These are phyloP conservation scores for Fusarium graminum DNA, from an alignment of 2,329 filamentous ascomycete species.

Conservation along the genomic window DNA sequence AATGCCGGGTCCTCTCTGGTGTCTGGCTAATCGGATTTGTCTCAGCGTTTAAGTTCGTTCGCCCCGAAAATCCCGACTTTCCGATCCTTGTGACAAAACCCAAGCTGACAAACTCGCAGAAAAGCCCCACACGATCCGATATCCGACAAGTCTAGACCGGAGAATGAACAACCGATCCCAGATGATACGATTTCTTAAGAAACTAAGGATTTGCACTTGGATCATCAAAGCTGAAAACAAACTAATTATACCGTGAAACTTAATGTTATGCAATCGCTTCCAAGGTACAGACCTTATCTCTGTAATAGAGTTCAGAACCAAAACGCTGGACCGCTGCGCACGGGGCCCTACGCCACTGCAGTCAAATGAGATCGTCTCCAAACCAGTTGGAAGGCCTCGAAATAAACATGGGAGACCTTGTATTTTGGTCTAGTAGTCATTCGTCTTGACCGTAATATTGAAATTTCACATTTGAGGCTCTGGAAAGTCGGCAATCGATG, in stretches of 20 bases:
- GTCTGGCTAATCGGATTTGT: too few species aligned
- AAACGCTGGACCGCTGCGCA: slow-evolving; percentile 1
- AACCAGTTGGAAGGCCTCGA: not conserved
- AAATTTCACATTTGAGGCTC: not conserved
- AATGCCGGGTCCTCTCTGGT: too few species aligned
- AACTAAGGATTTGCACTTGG: not conserved
- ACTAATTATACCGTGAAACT: not conserved
- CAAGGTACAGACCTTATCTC: slow-evolving; percentile 4
- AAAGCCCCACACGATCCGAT: not conserved
- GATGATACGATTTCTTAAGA: not conserved
- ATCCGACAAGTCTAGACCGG: not conserved
- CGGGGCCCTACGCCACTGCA: not conserved
- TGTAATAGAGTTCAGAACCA: slow-evolving; percentile 19
- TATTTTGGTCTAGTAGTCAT: not conserved
- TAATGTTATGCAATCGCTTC: not conserved
- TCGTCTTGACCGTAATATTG: not conserved
- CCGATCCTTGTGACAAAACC: not conserved
- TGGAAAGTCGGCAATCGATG: not conserved
- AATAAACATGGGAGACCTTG: not conserved
- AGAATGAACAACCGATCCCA: not conserved
- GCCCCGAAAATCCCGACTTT: not conserved
- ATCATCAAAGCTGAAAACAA: slow-evolving; percentile 4
- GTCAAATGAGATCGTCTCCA: not conserved
- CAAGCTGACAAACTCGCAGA: slow-evolving; percentile 1
- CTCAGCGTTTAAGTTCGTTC: too few species aligned